phyloP scores from a whole-genome alignment of 1,284 basidiomycete genomes.

The Hypsizygus ulmarius region DNA sequence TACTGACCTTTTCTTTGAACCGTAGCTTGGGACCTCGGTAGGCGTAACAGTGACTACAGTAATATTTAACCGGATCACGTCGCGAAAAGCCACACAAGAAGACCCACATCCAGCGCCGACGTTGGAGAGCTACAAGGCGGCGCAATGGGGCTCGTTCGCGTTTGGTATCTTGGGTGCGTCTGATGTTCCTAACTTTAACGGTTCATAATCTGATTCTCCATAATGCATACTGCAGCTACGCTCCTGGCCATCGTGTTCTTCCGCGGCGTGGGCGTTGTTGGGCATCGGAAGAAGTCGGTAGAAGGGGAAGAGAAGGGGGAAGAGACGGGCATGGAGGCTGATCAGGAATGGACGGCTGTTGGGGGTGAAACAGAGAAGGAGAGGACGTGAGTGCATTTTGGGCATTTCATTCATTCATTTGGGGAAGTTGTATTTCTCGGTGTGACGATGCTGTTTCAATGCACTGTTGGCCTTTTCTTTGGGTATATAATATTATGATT shows the following conservation, averaged over 20 bases:
- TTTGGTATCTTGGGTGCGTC: conserved; percentile 54
- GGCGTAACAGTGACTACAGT: conserved; percentile 77
- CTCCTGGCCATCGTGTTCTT: conserved; percentile 52
- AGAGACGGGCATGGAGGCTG: conserved; percentile 4
- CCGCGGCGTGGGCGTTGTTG: conserved; percentile 58
- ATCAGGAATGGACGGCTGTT: conserved; percentile 7
- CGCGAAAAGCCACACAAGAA: conserved; percentile 29
- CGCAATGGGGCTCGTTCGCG: conserved; percentile 62
- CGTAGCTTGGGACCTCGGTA: conserved; percentile 64
- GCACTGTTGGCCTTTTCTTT: too few species aligned
- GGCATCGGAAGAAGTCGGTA: conserved; percentile 30
- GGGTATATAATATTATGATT: too few species aligned
- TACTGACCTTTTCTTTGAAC: neutral
- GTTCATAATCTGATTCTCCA: neutral
- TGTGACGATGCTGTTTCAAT: too few species aligned
- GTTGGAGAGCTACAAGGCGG: conserved; percentile 54
- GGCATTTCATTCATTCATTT: too few species aligned
- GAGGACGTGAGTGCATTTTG: too few species aligned
- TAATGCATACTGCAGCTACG: conserved; percentile 37
- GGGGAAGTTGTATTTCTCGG: too few species aligned
- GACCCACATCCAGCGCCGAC: conserved; percentile 32
- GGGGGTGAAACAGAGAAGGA: too few species aligned
- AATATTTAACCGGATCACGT: conserved; percentile 58
- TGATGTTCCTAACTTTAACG: neutral
- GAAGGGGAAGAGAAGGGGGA: neutral